Evolutionary conservation across 2,329 filamentous ascomycete genomes (phyloP).

Genomic region (Aspergillus flavus): DNA sequence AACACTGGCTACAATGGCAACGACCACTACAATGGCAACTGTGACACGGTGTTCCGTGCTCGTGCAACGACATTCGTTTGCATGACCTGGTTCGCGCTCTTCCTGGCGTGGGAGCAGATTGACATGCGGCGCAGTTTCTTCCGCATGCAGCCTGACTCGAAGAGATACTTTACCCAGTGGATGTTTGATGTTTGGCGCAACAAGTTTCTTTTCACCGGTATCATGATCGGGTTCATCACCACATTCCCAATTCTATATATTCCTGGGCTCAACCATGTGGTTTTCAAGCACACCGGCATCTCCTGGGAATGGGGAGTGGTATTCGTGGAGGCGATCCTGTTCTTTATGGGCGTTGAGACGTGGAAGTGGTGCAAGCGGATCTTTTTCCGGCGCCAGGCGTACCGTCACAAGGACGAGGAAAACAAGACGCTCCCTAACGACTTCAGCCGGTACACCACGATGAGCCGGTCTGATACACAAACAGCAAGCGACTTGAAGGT

Average conservation of each 20-base stretch:
- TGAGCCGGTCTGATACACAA: conserved; percentile 35
- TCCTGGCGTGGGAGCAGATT: conserved; percentile 78
- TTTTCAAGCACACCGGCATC: conserved; percentile 69
- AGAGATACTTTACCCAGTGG: conserved; percentile 67
- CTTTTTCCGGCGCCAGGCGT: conserved; percentile 48
- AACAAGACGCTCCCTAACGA: conserved; percentile 19
- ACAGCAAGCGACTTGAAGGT: conserved; percentile 28
- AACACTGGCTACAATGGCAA: conserved; percentile 57
- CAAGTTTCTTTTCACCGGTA: conserved; percentile 69
- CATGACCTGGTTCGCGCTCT: conserved; percentile 75
- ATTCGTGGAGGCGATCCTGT: conserved; percentile 62
- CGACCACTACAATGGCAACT: conserved; percentile 57
- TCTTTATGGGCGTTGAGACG: conserved; percentile 64
- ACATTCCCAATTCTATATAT: conserved; percentile 68
- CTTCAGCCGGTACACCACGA: conserved; percentile 37
- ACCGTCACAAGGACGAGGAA: conserved; percentile 2
- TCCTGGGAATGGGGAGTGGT: conserved; percentile 72
- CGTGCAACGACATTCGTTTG: conserved; percentile 74
- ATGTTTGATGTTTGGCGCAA: conserved; percentile 70
- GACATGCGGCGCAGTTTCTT: conserved; percentile 74
- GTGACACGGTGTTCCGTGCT: conserved; percentile 69
- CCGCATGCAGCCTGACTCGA: conserved; percentile 67
- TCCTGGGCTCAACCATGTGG: conserved; percentile 64
- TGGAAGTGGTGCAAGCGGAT: conserved; percentile 70
- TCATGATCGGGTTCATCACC: conserved; percentile 59